Evolutionary conservation across 2,329 filamentous ascomycete species (phyloP), one percentile per base, ranked within the genome.

Genomic region (Sporothrix humicola): DNA sequence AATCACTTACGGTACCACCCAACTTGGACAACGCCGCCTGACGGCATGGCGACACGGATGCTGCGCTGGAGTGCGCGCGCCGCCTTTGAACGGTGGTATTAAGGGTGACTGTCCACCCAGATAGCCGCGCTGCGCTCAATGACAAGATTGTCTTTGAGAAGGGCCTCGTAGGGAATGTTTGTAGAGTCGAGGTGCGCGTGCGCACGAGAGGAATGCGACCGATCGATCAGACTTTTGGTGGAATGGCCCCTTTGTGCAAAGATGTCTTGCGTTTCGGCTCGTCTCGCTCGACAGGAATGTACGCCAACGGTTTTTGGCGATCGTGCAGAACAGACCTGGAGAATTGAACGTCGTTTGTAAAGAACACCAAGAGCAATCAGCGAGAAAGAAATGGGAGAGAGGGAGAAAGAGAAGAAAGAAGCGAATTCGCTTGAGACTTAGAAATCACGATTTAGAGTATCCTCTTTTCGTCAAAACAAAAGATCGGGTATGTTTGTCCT

Each of bases 1-100:
- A 4, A 68, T 9, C 7, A 85, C 85, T 79, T 79, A 86, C 85
- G 82, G 78, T 85, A 84, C 85, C 85, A 87, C 76, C 85, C 85
- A 75, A 85, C 77, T 76, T 84, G 83, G 73, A 87, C 65, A 48
- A 68, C 83, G 73, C 80, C 79, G 73, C 80, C 79, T 78, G 68
- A 50, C 61, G 79, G 76, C 80, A 80, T 81, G 37, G 76, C 75
- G 74, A 46, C 76, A 73, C 72, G 59, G 52, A 56, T 31, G 23
- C 13, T 69, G 71, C 58, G 73, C 56, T 70, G 66, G 52, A 23
- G 63, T 31, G 63, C 42, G 46, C 42, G 59, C 71, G 73, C 73
- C 23, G 56, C 69, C 61, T 23, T 54, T 71, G 63, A 72, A 72
- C 72, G 71, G 44, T 65, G 70, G 50, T 65, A 31, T 46, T 54